Evolutionary conservation across 768 basidiomycete species (phyloP), one percentile per base, ranked within the genome.

Genomic region (Sarcodon aspratus): DNA sequence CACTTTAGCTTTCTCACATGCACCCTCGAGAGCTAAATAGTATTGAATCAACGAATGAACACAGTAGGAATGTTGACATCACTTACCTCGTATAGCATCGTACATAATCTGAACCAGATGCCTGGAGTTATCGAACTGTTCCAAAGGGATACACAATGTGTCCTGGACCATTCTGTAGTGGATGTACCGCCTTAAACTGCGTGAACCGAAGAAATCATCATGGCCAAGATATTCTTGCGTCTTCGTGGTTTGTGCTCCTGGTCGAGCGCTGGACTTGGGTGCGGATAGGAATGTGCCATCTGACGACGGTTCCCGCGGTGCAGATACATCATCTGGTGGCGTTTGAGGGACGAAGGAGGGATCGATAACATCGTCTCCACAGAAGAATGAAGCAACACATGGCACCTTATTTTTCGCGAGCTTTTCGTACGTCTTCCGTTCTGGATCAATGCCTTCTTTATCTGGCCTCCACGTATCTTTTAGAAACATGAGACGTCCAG

Each of bases 401-500:
- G 47, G 47, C 6, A 66, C 57, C 1, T 47, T 17, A 3, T 34
- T 32, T 11, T 47, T 17, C 8, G 60, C 54, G 27, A 67, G 50
- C 7, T 44, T 17, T 15, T 17, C 17, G 8, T 65, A 53, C 12
- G 58, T 55, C 3, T 52, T 53, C 1, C 50, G 46, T 49, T 66
- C 66, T 7, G 56, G 50, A 33, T 50, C 48, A 36, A 53, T 35
- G 9, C 31, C 46, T 32, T 18, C n/a, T 5, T 48, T 31, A 7
- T 55, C 33, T 17, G 18, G 7, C 5, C 62, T 49, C 66, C 66
- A 68, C 13, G 47, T 51, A 47, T 68, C 66, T 52, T 65, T 66
- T 18, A 68, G 35, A 45, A 64, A 66, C 10, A 57, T 57, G 1
- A 60, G 50, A 32, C 48, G 10, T 21, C 27, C 17, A 11, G 33